These are phyloP conservation scores for Sporothrix curviconia DNA, from an alignment of 2,329 filamentous ascomycete species.

Conservation along the genomic window DNA sequence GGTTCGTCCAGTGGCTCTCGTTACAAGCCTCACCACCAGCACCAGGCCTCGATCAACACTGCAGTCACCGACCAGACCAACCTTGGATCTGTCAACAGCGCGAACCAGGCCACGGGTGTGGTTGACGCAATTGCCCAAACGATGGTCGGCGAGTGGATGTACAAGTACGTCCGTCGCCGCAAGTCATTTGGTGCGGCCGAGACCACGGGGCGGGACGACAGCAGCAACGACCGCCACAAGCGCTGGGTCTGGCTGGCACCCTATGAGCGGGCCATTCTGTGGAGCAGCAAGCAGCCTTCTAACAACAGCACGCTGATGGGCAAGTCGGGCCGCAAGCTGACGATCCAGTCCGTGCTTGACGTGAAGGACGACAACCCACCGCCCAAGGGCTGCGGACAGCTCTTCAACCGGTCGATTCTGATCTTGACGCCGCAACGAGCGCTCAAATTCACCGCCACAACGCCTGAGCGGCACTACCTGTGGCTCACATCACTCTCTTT, in stretches of 20 bases:
- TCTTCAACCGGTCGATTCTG: slow-evolving; percentile 90
- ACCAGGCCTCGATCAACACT: slow-evolving; percentile 56
- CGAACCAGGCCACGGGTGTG: slow-evolving; percentile 66
- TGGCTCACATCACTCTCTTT: slow-evolving; percentile 95
- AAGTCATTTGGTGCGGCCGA: slow-evolving; percentile 85
- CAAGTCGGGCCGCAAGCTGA: slow-evolving; percentile 90
- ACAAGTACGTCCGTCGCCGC: slow-evolving; percentile 78
- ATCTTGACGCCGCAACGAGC: slow-evolving; percentile 90
- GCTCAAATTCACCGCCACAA: slow-evolving; percentile 85
- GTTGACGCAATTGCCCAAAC: slow-evolving; percentile 96
- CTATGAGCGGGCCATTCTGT: slow-evolving; percentile 92
- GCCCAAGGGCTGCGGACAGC: slow-evolving; percentile 58
- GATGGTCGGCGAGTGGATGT: slow-evolving; percentile 98
- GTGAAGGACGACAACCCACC: slow-evolving; percentile 88
- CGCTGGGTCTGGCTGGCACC: slow-evolving; percentile 98
- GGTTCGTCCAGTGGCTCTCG: slow-evolving; percentile 32
- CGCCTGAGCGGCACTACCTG: slow-evolving; percentile 80
- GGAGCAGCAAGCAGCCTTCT: slow-evolving; percentile 95
- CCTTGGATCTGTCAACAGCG: slow-evolving; percentile 46
- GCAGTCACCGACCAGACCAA: slow-evolving; percentile 40
- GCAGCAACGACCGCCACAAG: slow-evolving; percentile 76
- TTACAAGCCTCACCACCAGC: slow-evolving; percentile 44
- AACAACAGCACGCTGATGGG: slow-evolving; percentile 83
- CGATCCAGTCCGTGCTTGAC: slow-evolving; percentile 92
- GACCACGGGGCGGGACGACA: slow-evolving; percentile 59